These are phyloP conservation scores for Penicillium sp. DNA, from an alignment of 2,329 filamentous ascomycete genomes.

Conservation along the genomic window DNA sequence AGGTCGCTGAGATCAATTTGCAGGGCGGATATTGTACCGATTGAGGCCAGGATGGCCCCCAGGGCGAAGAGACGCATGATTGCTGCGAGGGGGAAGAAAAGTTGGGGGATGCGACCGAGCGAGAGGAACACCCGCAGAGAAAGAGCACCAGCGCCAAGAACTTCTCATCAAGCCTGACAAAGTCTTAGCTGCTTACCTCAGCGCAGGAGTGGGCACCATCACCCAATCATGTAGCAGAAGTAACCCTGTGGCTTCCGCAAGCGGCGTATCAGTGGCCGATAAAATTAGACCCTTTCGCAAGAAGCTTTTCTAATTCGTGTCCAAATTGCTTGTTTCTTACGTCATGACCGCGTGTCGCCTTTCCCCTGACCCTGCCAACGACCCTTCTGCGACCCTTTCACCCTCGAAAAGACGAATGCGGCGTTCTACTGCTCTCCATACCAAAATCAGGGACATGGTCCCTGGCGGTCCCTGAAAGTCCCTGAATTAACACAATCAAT, in stretches of 20 bases:
- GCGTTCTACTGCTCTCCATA: no score
- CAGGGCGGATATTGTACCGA: conserved; percentile 1
- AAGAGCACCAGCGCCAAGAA: neutral
- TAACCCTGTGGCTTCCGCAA: neutral
- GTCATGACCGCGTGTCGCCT: conserved; percentile 10
- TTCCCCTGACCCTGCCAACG: neutral
- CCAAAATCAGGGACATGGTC: no score
- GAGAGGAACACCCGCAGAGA: neutral
- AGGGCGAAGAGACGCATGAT: conserved; percentile 10
- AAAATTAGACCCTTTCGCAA: neutral
- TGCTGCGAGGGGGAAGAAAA: neutral
- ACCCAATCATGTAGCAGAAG: neutral
- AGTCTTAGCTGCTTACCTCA: neutral
- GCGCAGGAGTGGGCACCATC: neutral
- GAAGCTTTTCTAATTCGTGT: neutral
- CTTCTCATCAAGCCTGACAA: neutral
- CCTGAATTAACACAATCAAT: no score
- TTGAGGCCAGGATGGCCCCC: conserved; percentile 2
- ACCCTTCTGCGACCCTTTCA: no score
- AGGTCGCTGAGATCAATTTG: conserved; percentile 12
- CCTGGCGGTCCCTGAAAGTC: no score
- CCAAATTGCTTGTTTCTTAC: neutral
- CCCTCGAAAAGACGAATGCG: no score
- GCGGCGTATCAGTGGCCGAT: conserved; percentile 6
- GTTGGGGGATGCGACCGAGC: conserved; percentile 1